Conservation (phyloP, 2,329 filamentous ascomycete genomes). For the Xylaria digitata region DNA sequence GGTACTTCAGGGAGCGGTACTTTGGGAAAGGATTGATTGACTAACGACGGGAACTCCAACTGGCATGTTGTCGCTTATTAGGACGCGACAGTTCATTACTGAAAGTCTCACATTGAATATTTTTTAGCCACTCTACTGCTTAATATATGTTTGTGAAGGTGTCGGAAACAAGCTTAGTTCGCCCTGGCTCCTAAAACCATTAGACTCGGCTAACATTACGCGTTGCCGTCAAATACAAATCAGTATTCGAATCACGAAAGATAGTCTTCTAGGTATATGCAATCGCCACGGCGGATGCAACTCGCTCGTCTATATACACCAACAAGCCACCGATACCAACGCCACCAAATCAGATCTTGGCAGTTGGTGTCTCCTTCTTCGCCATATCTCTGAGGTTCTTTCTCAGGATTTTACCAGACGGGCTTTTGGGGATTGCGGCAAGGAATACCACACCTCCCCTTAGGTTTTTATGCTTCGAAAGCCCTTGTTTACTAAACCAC, state of each 20-base stretch:
- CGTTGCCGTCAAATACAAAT: neutral
- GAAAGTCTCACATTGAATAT: no score
- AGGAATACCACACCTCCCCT: slow-evolving; percentile 52
- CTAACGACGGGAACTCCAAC: no score
- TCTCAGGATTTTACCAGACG: slow-evolving; percentile 53
- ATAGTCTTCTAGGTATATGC: no score
- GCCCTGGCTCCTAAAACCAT: no score
- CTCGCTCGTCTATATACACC: neutral
- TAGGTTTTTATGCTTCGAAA: slow-evolving; percentile 51
- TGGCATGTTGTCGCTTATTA: no score
- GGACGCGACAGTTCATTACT: no score
- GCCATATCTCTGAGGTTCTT: slow-evolving; percentile 49
- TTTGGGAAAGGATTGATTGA: no score
- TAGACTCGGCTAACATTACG: no score
- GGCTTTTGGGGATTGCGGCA: slow-evolving; percentile 52
- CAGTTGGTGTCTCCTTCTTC: slow-evolving; percentile 36
- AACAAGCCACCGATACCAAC: neutral
- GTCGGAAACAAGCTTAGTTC: neutral
- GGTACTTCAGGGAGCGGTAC: neutral
- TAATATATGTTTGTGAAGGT: neutral
- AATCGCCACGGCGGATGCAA: neutral
- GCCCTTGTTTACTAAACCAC: slow-evolving; percentile 44
- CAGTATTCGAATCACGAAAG: neutral
- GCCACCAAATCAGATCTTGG: slow-evolving; percentile 39
- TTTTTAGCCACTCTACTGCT: neutral